A percentile compares a stretch with the other conserved stretches of the same genome.
Conservation (phyloP, 495 filamentous ascomycete genomes). For the Aspergillus leporis region DNA sequence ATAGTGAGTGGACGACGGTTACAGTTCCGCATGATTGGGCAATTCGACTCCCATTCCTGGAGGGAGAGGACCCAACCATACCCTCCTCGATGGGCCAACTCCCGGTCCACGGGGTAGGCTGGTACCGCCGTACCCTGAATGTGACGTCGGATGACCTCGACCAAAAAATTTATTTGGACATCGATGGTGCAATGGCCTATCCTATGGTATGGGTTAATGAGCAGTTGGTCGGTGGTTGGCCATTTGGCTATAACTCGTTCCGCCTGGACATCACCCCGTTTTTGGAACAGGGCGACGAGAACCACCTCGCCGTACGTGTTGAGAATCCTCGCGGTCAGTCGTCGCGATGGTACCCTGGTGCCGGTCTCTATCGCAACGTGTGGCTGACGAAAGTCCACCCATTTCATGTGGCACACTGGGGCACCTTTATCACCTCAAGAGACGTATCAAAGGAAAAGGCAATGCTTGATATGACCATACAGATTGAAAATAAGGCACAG, state of each 20-base stretch:
- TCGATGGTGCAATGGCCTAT: slow-evolving; percentile 12
- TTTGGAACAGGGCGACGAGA: neutral
- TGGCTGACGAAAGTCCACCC: slow-evolving; percentile 12
- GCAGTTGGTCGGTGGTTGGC: slow-evolving; percentile 11
- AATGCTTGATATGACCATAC: neutral
- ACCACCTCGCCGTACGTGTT: slow-evolving; percentile 7
- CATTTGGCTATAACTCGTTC: slow-evolving; percentile 13
- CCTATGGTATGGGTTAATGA: slow-evolving; percentile 10
- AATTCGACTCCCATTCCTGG: slow-evolving; percentile 6
- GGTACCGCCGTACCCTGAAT: slow-evolving; percentile 8
- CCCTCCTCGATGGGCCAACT: neutral
- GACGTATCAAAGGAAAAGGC: slow-evolving; percentile 1
- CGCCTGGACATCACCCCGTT: slow-evolving; percentile 9
- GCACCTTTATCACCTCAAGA: slow-evolving; percentile 1
- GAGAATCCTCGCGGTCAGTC: slow-evolving; percentile 8
- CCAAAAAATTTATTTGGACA: neutral
- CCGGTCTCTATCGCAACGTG: slow-evolving; percentile 12
- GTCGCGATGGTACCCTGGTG: slow-evolving; percentile 12
- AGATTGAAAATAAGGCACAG: neutral
- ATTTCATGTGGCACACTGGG: slow-evolving; percentile 6
- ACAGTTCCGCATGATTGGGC: slow-evolving; percentile 11
- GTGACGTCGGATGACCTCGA: neutral
- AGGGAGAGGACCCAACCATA: neutral
- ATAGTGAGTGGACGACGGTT: slow-evolving; percentile 1
- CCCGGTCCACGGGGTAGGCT: slow-evolving; percentile 7